These are phyloP conservation scores for Colletotrichum plurivorum DNA, from an alignment of 2,329 filamentous ascomycete genomes.

Conservation along the genomic window DNA sequence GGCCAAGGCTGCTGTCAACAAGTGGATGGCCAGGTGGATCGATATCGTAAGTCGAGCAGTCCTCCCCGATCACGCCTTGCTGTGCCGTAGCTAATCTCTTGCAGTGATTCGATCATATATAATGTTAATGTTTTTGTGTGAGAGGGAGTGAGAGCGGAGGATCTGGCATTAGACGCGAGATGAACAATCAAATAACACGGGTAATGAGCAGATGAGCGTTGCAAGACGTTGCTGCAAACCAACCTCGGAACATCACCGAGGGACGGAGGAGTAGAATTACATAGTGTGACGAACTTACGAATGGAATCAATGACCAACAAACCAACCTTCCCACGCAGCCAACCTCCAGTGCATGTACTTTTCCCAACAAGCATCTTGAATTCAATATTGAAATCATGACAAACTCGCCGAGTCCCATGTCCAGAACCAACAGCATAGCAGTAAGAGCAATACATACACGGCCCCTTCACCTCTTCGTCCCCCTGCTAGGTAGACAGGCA, in stretches of 20 bases:
- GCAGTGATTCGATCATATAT: constrained; percentile 13
- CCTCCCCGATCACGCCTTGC: background rate
- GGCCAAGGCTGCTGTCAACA: constrained; percentile 73
- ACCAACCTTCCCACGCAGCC: background rate
- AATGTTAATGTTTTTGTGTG: constrained; percentile 5
- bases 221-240: background rate
- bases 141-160: no score
- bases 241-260: background rate
- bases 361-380: background rate
- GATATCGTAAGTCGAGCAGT: constrained; percentile 50
- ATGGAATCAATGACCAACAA: constrained; percentile 1
- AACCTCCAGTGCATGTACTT: no score
- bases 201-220: background rate
- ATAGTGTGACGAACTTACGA: constrained; percentile 33
- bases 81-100: background rate
- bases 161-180: background rate
- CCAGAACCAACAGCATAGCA: background rate
- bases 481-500: background rate
- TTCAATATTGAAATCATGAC: background rate
- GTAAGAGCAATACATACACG: no score
- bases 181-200: background rate
- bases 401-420: background rate
- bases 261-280: constrained; percentile 3
- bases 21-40: constrained; percentile 81
- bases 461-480: background rate